A percentile compares a stretch with the other conserved stretches of the same genome.
phyloP scores from a whole-genome alignment of 352 stramenopile species.

The Globisporangium megalacanthum region DNA sequence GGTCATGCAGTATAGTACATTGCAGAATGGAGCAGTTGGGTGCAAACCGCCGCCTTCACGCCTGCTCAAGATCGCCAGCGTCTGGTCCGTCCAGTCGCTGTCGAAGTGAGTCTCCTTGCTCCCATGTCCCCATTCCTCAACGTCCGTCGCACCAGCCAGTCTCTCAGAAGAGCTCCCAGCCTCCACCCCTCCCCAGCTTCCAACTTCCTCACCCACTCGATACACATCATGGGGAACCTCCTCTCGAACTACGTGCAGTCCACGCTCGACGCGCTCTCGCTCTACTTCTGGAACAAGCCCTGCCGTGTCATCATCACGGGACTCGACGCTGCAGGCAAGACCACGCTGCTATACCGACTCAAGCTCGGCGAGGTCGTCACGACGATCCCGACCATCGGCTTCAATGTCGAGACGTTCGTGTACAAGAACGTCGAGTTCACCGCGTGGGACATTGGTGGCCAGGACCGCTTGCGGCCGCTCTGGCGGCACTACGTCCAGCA shows the following conservation, averaged over 20 bases:
- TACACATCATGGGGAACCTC: conserved; percentile 35
- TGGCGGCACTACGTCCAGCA: conserved; percentile 70
- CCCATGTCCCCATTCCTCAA: too few relatives aligned
- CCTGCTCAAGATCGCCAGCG: too few relatives aligned
- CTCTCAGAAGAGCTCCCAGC: too few relatives aligned
- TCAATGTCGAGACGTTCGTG: conserved; percentile 78
- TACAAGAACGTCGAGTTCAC: conserved; percentile 75
- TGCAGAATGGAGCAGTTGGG: too few relatives aligned
- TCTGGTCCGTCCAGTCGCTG: too few relatives aligned
- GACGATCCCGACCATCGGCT: conserved; percentile 80
- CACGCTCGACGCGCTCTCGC: conserved; percentile 21
- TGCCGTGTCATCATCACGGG: conserved; percentile 85
- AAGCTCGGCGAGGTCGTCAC: conserved; percentile 67
- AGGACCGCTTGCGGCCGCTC: conserved; percentile 34
- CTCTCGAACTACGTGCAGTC: conserved; percentile 29
- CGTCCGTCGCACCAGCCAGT: too few relatives aligned
- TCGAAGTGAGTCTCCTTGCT: too few relatives aligned
- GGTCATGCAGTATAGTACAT: too few relatives aligned
- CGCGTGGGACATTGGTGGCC: conserved; percentile 80
- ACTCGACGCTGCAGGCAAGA: conserved; percentile 95
- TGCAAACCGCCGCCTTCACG: too few relatives aligned
- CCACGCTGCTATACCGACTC: conserved; percentile 92
- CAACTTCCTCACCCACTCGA: too few relatives aligned
- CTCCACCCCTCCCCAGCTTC: too few relatives aligned
- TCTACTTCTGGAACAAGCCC: conserved; percentile 24